Percentiles rank a stretch among this genome's conserved stretches.
Evolutionary conservation across 768 basidiomycete species (phyloP).

Genomic region (Rhodotorula sphaerocarpa): DNA sequence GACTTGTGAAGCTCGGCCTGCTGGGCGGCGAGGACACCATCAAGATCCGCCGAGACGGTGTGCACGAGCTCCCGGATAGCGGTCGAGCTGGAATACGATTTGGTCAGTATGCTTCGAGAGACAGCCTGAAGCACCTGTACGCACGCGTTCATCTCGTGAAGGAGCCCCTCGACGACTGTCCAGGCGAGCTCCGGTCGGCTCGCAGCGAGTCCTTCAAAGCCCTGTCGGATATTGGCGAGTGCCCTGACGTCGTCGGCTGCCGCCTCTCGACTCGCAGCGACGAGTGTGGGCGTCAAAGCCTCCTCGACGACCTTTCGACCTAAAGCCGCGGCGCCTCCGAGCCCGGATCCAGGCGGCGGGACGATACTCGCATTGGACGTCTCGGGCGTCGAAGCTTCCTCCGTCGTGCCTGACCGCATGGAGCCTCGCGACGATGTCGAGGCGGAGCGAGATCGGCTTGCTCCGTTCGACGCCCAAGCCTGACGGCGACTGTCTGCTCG

Average conservation of each 20-base stretch:
- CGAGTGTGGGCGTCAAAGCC: background rate
- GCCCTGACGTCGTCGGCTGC: constrained; percentile 67
- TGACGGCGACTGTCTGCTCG: constrained; percentile 51
- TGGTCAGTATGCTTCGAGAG: constrained; percentile 7
- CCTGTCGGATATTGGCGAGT: constrained; percentile 76
- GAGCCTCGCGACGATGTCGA: background rate
- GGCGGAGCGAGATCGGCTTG: background rate
- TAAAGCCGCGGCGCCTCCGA: background rate
- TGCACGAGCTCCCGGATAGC: constrained; percentile 73
- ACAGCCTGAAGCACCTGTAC: constrained; percentile 41
- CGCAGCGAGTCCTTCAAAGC: constrained; percentile 75
- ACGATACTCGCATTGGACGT: background rate
- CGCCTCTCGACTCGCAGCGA: background rate
- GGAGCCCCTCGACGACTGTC: constrained; percentile 75
- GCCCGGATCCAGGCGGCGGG: background rate
- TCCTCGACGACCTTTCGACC: background rate
- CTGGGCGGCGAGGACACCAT: constrained; percentile 55
- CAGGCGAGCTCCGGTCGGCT: constrained; percentile 79
- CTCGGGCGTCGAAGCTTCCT: constrained; percentile 51
- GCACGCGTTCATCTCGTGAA: constrained; percentile 84
- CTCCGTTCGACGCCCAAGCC: constrained; percentile 1
- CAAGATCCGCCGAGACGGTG: constrained; percentile 61
- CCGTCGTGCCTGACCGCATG: background rate
- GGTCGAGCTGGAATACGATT: constrained; percentile 43
- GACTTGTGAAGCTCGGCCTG: constrained; percentile 46